Evolutionary conservation across 441 rosid species (phyloP).

Genomic region (Erodium trifolium): DNA sequence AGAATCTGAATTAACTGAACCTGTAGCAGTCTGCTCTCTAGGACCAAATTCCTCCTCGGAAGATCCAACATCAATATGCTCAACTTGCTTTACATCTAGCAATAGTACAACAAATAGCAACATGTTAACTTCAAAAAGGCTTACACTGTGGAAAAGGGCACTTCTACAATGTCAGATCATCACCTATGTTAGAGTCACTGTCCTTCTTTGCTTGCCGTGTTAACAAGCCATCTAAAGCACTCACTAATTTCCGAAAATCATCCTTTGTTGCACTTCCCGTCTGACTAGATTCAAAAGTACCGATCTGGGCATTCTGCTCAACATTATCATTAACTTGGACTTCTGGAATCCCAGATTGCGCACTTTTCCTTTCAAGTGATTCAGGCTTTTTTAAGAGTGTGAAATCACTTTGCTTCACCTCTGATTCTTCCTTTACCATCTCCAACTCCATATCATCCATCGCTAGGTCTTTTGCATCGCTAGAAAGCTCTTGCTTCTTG

Average conservation of each 20-base stretch:
- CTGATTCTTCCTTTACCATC: constrained; percentile 22
- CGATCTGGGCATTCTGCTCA: too few relatives aligned
- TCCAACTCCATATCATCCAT: background rate
- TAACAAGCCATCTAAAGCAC: background rate
- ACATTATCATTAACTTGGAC: too few relatives aligned
- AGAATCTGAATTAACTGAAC: constrained; percentile 24
- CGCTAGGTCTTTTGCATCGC: background rate
- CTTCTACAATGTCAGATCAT: constrained; percentile 21
- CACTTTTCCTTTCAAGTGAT: background rate
- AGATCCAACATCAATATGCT: constrained; percentile 21
- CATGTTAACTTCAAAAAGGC: constrained; percentile 21
- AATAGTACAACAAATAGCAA: constrained; percentile 19
- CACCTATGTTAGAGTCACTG: constrained; percentile 24
- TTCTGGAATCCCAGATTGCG: background rate
- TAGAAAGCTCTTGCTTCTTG: background rate
- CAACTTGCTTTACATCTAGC: constrained; percentile 55
- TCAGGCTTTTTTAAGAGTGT: constrained; percentile 52
- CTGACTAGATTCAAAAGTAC: too few relatives aligned
- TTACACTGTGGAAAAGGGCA: constrained; percentile 8
- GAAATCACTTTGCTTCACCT: constrained; percentile 32
- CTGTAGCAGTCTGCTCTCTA: constrained; percentile 24
- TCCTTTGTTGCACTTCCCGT: too few relatives aligned
- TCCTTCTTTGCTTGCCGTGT: background rate
- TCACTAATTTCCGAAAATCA: background rate
- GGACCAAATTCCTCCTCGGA: constrained; percentile 25